Evolutionary conservation across 169 alveolate genomes (phyloP).

Genomic region (Plasmodium ovale): DNA sequence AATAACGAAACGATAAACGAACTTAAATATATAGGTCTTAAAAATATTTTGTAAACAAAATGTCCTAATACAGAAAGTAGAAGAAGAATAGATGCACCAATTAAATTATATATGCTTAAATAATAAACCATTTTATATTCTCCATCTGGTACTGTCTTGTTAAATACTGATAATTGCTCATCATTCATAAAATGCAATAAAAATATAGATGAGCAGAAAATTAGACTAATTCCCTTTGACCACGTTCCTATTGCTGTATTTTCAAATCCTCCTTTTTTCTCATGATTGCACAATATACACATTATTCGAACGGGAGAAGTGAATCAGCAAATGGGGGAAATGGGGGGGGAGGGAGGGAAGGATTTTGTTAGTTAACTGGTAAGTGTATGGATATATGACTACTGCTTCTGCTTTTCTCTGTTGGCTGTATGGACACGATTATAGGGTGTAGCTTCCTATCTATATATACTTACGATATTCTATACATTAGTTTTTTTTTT

Average conservation of each 20-base stretch:
- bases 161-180: conserved; percentile 20
- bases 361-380: no score
- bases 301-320: background rate
- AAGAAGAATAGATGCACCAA: conserved; percentile 46
- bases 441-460: no score
- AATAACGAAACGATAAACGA: conserved; percentile 74
- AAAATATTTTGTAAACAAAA: conserved; percentile 51
- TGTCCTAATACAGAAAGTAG: conserved; percentile 71
- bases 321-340: background rate
- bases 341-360: background rate
- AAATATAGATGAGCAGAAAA: conserved; percentile 68
- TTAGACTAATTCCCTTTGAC: conserved; percentile 72
- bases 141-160: conserved; percentile 11
- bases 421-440: no score
- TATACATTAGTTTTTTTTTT: no score
- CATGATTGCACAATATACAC: conserved; percentile 73
- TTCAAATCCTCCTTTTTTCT: conserved; percentile 73
- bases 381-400: no score
- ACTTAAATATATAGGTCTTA: conserved; percentile 68
- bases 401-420: no score
- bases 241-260: conserved; percentile 76
- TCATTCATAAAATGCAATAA: conserved; percentile 66
- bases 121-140: conserved; percentile 67
- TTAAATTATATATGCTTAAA: conserved; percentile 62
- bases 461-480: no score